Evolutionary conservation across 2,329 filamentous ascomycete species (phyloP), one percentile per base, ranked within the genome.

Genomic region (Albophoma yamanashiensis): DNA sequence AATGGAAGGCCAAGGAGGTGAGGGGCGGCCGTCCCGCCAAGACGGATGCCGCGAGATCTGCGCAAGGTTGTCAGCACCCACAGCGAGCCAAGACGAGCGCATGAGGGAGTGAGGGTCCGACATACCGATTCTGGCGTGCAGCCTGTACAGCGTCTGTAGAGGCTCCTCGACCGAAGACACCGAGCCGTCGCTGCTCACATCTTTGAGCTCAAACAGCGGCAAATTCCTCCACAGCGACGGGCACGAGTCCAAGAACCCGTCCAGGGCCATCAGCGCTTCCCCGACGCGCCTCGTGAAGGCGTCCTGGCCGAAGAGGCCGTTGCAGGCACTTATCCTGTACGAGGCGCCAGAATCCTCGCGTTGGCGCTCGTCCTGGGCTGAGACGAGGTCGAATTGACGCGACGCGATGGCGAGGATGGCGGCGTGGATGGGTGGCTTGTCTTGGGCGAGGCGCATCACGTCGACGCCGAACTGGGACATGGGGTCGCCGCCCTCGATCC

Each of bases 401-500:
- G 61, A 59, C 7, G 65, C 59, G 43, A 63, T 22, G 25, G 61
- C 60, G 1, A 58, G 38, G 2, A 66, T 55, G 1, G 62, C 61
- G 34, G 31, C 15, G 56, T 59, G 47, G 36, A 52, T 11, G 9
- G 43, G 27, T 8, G 60, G 55, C 15, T 31, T 25, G 27, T 61
- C 57, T 50, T 65, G 62, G 20, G 60, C 64, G 25, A 65, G 58
- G 38, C 56, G 58, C 64, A 66, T 65, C 12, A 63, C 22, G n/a
- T 62, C 61, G 2, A 62, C 60, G 22, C 61, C 63, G 34, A 66
- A 64, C 11, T 25, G 55, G 25, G 60, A 61, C 9, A 45, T 43
- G 4, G 62, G 53, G 31, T 65, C 62, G 25, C 63, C 65, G 15
- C 64, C 64, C 25, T 65, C 64, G 1, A 66, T 63, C 65, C 64